Percentiles rank a stretch among this genome's conserved stretches.
phyloP scores from a whole-genome alignment of 169 alveolate species.

The Eimeria mitis region DNA sequence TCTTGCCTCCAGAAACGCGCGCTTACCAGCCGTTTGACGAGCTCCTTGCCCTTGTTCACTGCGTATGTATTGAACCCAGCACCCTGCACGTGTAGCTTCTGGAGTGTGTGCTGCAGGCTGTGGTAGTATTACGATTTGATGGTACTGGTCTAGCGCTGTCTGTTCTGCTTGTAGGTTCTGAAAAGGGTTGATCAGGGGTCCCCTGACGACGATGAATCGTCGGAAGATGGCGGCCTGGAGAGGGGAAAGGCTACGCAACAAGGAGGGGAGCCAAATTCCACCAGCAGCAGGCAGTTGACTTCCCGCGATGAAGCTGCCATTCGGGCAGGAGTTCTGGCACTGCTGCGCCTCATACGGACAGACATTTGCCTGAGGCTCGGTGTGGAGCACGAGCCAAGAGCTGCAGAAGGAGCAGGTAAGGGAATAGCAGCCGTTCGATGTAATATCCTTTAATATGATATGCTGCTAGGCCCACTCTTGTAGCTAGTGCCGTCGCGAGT shows the following conservation, averaged over 20 bases:
- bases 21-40: conserved; percentile 65
- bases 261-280: neutral
- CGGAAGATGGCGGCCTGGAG: conserved; percentile 10
- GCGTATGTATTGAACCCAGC: neutral
- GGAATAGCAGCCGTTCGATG: neutral
- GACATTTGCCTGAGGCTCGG: conserved; percentile 56
- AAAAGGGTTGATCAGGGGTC: conserved; percentile 41
- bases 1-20: conserved; percentile 23
- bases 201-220: neutral
- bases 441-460: neutral
- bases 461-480: neutral
- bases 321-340: conserved; percentile 26
- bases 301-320: conserved; percentile 46
- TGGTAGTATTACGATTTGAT: neutral
- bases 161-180: conserved; percentile 28
- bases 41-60: conserved; percentile 38
- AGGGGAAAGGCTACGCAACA: neutral
- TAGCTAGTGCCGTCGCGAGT: neutral
- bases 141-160: neutral
- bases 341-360: conserved; percentile 13
- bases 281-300: conserved; percentile 7
- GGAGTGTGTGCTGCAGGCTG: neutral
- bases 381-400: conserved; percentile 6
- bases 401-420: conserved; percentile 30
- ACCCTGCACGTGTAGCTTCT: neutral